These are phyloP conservation scores for Diaporthe longicolla DNA, from an alignment of 2,329 filamentous ascomycete species.

Conservation along the genomic window DNA sequence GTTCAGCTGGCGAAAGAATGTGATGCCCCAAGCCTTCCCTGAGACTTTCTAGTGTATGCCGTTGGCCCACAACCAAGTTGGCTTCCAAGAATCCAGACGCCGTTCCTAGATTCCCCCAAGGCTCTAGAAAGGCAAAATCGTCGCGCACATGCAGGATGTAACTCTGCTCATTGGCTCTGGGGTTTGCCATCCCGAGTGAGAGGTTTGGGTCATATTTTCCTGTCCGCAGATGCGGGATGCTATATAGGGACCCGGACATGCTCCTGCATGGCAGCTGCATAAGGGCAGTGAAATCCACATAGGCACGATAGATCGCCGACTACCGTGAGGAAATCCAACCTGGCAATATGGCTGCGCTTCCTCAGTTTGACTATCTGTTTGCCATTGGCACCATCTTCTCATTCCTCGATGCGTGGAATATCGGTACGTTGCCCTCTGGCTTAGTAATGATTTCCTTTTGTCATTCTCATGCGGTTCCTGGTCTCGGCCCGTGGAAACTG, in stretches of 20 bases:
- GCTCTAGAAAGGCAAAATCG: slow-evolving; percentile 1
- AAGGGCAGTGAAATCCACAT: not conserved
- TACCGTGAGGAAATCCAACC: not conserved
- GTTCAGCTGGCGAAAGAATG: not conserved
- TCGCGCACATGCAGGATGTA: slow-evolving; percentile 9
- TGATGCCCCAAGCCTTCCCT: not conserved
- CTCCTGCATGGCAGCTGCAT: slow-evolving; percentile 8
- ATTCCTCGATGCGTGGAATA: slow-evolving; percentile 77
- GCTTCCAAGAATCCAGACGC: not conserved
- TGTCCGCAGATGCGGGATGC: not conserved
- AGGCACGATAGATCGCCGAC: not conserved
- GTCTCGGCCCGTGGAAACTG: not conserved
- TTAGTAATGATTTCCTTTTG: not conserved
- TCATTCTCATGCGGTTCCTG: too few species aligned
- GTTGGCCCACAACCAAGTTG: not conserved
- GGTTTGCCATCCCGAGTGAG: not conserved
- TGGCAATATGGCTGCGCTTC: slow-evolving; percentile 50
- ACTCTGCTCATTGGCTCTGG: slow-evolving; percentile 7
- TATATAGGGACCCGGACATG: slow-evolving; percentile 5
- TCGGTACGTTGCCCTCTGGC: slow-evolving; percentile 57
- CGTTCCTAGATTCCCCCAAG: slow-evolving; percentile 8
- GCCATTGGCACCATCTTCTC: slow-evolving; percentile 76
- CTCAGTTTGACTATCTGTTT: slow-evolving; percentile 74
- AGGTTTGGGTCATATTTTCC: not conserved
- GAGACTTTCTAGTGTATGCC: slow-evolving; percentile 15